Evolutionary conservation across 2,329 filamentous ascomycete genomes (phyloP).

Genomic region (Sclerotiophoma versabilis): DNA sequence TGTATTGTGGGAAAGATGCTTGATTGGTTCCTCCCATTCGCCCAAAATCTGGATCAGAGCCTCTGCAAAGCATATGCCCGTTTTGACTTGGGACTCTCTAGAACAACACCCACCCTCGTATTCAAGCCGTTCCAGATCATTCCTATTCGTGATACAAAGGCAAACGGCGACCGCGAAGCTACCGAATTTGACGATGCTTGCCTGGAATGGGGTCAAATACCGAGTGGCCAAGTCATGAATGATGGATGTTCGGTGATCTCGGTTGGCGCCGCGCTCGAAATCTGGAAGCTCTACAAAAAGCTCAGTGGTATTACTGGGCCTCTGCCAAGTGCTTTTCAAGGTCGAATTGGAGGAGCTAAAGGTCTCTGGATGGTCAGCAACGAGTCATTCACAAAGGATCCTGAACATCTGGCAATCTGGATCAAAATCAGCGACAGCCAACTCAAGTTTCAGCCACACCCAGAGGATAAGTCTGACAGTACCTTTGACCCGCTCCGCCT

Average conservation of each 20-base stretch:
- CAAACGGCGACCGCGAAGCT: constrained; percentile 47
- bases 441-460: constrained; percentile 66
- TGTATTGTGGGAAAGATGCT: constrained; percentile 40
- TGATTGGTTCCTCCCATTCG: constrained; percentile 51
- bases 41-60: constrained; percentile 42
- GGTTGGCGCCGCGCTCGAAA: constrained; percentile 60
- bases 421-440: constrained; percentile 72
- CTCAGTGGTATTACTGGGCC: constrained; percentile 65
- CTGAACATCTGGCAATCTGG: constrained; percentile 60
- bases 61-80: constrained; percentile 54
- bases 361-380: constrained; percentile 75
- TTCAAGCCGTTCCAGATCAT: constrained; percentile 50
- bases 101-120: constrained; percentile 45
- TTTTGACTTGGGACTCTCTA: constrained; percentile 53
- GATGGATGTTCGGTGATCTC: constrained; percentile 72
- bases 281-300: constrained; percentile 61
- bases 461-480: constrained; percentile 55
- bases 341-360: constrained; percentile 74
- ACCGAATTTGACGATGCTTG: constrained; percentile 45
- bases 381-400: constrained; percentile 52
- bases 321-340: constrained; percentile 73
- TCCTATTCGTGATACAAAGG: constrained; percentile 36
- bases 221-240: constrained; percentile 49
- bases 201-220: constrained; percentile 30
- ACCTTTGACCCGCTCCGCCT: constrained; percentile 58